These are phyloP conservation scores for Radiomyces spectabilis DNA, from an alignment of 192 early-diverging fungal genomes.

Conservation along the genomic window DNA sequence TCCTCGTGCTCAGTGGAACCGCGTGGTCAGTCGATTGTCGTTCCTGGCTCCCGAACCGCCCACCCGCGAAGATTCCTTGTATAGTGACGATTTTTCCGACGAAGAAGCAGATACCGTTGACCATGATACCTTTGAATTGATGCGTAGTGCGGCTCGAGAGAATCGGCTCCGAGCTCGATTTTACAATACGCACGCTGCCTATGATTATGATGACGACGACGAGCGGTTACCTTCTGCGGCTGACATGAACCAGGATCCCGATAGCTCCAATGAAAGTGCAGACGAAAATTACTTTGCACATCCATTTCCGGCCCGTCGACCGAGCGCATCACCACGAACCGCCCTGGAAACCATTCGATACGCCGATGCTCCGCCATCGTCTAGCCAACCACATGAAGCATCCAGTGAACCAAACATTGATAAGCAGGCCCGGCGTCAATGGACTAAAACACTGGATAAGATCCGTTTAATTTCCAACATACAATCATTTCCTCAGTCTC, in stretches of 20 bases:
- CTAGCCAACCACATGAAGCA: not conserved
- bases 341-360: not conserved
- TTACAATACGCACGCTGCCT: not conserved
- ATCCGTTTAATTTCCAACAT: slow-evolving; percentile 9
- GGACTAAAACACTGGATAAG: slow-evolving; percentile 17
- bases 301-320: not conserved
- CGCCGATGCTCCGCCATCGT: not conserved
- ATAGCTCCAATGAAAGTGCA: not conserved
- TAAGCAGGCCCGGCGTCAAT: slow-evolving; percentile 4
- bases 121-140: slow-evolving; percentile 8
- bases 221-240: not conserved
- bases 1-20: slow-evolving; percentile 2
- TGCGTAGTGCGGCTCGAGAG: not conserved
- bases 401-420: not conserved
- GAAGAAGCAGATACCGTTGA: not conserved
- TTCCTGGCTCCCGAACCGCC: slow-evolving; percentile 8
- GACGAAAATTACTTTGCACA: slow-evolving; percentile 1
- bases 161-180: not conserved
- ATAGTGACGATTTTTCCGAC: slow-evolving; percentile 5
- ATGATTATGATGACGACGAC: not conserved
- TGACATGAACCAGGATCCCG: not conserved
- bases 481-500: not conserved
- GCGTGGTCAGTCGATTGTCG: slow-evolving; percentile 1
- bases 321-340: not conserved
- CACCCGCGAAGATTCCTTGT: not conserved